Base-by-base conservation (phyloP, 2,329 filamentous ascomycete genomes). In the Ophiostoma tasmaniense region DNA sequence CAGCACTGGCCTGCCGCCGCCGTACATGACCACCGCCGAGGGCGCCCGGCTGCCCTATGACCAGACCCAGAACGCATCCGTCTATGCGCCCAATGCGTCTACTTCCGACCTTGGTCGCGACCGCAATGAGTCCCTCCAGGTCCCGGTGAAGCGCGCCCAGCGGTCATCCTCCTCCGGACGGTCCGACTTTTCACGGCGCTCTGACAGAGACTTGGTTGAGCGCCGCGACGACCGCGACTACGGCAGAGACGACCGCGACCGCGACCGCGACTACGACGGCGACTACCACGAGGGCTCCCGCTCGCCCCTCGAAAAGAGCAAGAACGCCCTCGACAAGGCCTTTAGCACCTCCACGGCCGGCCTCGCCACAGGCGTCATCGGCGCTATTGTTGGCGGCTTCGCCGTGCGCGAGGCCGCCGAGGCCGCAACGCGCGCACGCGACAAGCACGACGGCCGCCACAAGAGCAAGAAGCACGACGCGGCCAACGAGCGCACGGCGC, bases 311-410 rank as follows among this genome's bases (percentile, higher is more conserved):
- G 75, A 75, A 64, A 80, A 80, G 71, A 80, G 81, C 6, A 79
- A 79, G 39, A 71, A 78, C 39, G 78, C 78, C 14, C 75, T 84
- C 61, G 77, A 81, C 62, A 77, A 80, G 70, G 81, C 80, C 64
- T 85, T 86, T 72, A 81, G 81, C 50, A 78, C 80, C 67, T 82
- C 82, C 4, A 77, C 77, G 1, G 77, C 81, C 0, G 84, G 84
- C 3, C 76, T 86, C 2, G 83, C 83, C 52, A 80, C 81, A 8
- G 81, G 83, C 30, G 78, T 86, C 10, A 75, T 86, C 2, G 84
- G 84, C 20, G 84, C 84, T 28, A 78, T 86, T 1, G 80, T 85
- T 1, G 84, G 84, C 45, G 84, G 84, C 2, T 75, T 85, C 11
- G 83, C 83, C n/a, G 84, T 81, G 20, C 78, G 78, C 62, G 81